Base-by-base conservation (phyloP, 176 grass and related monocot genomes). In the Oryza rufipogon region DNA sequence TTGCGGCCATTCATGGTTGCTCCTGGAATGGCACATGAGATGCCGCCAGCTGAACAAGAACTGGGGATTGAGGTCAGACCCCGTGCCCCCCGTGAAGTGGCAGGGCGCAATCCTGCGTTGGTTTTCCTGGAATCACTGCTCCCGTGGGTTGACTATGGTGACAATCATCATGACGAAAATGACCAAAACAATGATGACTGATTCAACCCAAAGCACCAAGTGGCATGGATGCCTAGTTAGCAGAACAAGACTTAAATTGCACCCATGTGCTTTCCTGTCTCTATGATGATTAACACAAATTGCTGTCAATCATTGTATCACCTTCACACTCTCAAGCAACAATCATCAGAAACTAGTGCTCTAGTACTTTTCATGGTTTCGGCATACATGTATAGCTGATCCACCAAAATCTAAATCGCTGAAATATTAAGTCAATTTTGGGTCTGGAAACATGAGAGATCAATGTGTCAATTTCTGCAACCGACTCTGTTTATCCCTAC, bases 81-180 rank as follows among this genome's bases (percentile, higher is more conserved):
- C 7, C 87, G 25, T 66, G 91, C 80, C 64, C 93, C 91, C 23
- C 96, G 93, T 25, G 93, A 96, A 46, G 83, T 96, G 11, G 78
- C 84, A 1, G 93, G 93, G 20, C 96, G 93, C 20, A 94, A 99
- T 78, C 81, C 93, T 78, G 88, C 88, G 3, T 8, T 92, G 1
- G 93, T 96, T 54, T 96, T 96, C 80, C 72, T 99, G 1, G 96
- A 99, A 86, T 99, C 96, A 56, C 58, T 99, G 66, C 91, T 99
- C 25, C 96, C 96, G 47, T 99, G 96, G 96, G 67, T 85, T 11
- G 89, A 99, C 72, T 94, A 92, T 42, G 91, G 96, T 76, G 81
- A 90, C 28, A 72, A 92, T 65, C 72, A 80, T 75, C 86, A 90
- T 0, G 84, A 83, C 7, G 85, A 41, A 26, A 85, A 88, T 66